These are phyloP conservation scores for Pisolithus albus DNA, from an alignment of 768 basidiomycete genomes.

Conservation along the genomic window DNA sequence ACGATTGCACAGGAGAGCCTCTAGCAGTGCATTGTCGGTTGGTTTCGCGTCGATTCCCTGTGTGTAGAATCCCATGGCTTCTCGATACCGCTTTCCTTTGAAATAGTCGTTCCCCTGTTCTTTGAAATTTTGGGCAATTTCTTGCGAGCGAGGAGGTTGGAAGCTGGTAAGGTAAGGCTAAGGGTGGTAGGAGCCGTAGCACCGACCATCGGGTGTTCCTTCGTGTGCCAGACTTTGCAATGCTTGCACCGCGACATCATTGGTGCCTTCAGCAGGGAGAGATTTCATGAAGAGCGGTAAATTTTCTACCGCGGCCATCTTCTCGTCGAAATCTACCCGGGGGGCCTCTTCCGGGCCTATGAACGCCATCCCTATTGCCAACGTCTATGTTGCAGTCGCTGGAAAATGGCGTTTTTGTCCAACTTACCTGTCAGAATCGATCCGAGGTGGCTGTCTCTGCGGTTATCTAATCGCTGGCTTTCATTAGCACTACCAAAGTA, in stretches of 20 bases:
- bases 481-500: too few relatives aligned
- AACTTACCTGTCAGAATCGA: too few relatives aligned
- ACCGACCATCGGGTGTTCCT: slow-evolving; percentile 90
- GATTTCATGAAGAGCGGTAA: slow-evolving; percentile 91
- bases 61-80: slow-evolving; percentile 85
- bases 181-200: slow-evolving; percentile 4
- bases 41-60: slow-evolving; percentile 86
- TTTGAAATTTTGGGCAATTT: slow-evolving; percentile 89
- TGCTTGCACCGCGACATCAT: slow-evolving; percentile 67
- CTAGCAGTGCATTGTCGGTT: slow-evolving; percentile 46
- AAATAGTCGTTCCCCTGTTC: slow-evolving; percentile 95
- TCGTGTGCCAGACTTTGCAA: slow-evolving; percentile 83
- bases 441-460: too few relatives aligned
- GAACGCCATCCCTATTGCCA: slow-evolving; percentile 12
- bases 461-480: too few relatives aligned
- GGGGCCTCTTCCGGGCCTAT: slow-evolving; percentile 16
- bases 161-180: background rate
- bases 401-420: too few relatives aligned
- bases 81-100: slow-evolving; percentile 76
- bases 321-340: slow-evolving; percentile 25
- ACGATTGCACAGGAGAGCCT: slow-evolving; percentile 78
- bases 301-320: slow-evolving; percentile 46
- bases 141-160: slow-evolving; percentile 33
- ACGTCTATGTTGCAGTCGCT: too few relatives aligned
- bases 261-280: slow-evolving; percentile 59